Percentiles rank a stretch among this genome's conserved stretches.
Evolutionary conservation across 1,284 basidiomycete genomes (phyloP).

Genomic region (Austroboletus niveus): DNA sequence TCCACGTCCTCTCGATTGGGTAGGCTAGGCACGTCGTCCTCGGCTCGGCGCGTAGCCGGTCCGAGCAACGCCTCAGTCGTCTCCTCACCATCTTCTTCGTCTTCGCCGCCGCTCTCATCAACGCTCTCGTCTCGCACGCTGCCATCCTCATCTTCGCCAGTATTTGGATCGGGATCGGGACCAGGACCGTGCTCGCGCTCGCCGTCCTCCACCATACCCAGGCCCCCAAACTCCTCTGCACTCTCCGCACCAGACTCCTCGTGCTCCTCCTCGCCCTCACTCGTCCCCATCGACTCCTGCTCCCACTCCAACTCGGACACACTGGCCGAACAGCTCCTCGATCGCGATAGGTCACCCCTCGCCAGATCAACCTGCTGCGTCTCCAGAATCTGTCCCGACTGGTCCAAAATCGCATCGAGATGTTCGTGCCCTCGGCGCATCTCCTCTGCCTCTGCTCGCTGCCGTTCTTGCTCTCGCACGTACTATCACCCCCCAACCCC

Average conservation of each 20-base stretch:
- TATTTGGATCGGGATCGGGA: not conserved
- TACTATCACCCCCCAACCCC: slow-evolving; percentile 13
- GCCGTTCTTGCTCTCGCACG: slow-evolving; percentile 31
- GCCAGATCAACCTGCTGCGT: slow-evolving; percentile 76
- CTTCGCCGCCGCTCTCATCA: slow-evolving; percentile 18
- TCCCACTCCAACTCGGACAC: slow-evolving; percentile 40
- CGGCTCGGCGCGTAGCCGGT: slow-evolving; percentile 2
- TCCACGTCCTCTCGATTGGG: slow-evolving; percentile 2
- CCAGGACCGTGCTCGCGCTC: not conserved
- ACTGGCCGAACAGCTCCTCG: slow-evolving; percentile 55
- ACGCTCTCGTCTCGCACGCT: slow-evolving; percentile 9
- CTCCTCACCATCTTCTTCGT: slow-evolving; percentile 24
- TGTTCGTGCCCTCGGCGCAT: slow-evolving; percentile 76
- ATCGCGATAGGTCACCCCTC: slow-evolving; percentile 40
- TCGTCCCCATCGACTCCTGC: slow-evolving; percentile 49
- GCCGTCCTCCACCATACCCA: slow-evolving; percentile 16
- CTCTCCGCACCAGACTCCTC: slow-evolving; percentile 24
- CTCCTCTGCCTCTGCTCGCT: slow-evolving; percentile 50
- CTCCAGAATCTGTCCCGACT: slow-evolving; percentile 85
- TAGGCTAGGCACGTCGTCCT: slow-evolving; percentile 1
- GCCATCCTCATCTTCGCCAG: slow-evolving; percentile 6
- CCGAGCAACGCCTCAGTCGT: slow-evolving; percentile 33
- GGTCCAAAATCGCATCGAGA: slow-evolving; percentile 86
- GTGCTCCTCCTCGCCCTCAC: slow-evolving; percentile 25
- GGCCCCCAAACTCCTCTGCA: slow-evolving; percentile 26